A percentile compares a stretch with the other conserved stretches of the same genome.
These are phyloP conservation scores for Rhizopus delemar DNA, from an alignment of 371 early-diverging fungal genomes.

Conservation along the genomic window DNA sequence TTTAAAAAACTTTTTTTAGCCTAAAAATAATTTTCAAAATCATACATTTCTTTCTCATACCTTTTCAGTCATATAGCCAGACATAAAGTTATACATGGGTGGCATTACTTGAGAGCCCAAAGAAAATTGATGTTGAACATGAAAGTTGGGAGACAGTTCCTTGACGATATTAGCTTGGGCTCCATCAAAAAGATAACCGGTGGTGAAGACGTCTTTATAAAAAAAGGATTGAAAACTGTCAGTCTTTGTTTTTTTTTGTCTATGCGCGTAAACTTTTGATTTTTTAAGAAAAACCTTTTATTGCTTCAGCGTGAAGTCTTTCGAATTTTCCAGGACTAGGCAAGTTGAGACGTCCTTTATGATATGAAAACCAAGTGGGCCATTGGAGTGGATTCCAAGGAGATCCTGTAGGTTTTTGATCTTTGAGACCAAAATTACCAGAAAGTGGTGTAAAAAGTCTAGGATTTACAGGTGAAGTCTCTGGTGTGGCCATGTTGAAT, in stretches of 20 bases:
- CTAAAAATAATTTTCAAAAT: background rate
- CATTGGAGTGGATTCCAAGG: constrained; percentile 64
- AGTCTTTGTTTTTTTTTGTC: background rate
- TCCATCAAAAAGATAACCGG: constrained; percentile 90
- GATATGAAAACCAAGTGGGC: constrained; percentile 59
- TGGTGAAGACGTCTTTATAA: constrained; percentile 70
- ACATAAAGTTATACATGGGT: constrained; percentile 87
- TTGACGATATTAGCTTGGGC: constrained; percentile 92
- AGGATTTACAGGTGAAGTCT: constrained; percentile 21
- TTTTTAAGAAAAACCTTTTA: constrained; percentile 59
- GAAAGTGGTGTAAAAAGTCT: constrained; percentile 28
- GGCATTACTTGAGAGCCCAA: constrained; percentile 85
- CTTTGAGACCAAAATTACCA: constrained; percentile 29
- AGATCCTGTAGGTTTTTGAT: constrained; percentile 44
- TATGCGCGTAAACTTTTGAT: background rate
- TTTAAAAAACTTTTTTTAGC: background rate
- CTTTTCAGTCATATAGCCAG: constrained; percentile 67
- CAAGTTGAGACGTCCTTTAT: constrained; percentile 67
- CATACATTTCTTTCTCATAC: constrained; percentile 17
- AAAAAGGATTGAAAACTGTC: background rate
- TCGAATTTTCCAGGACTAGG: constrained; percentile 90
- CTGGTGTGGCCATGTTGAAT: constrained; percentile 25
- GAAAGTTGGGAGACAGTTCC: constrained; percentile 89
- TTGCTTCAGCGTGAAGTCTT: constrained; percentile 78
- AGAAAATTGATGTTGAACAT: constrained; percentile 89